A percentile compares a stretch with the other conserved stretches of the same genome.
These are phyloP conservation scores for Trypanosoma vivax DNA, from an alignment of 208 protist genomes.

Conservation along the genomic window DNA sequence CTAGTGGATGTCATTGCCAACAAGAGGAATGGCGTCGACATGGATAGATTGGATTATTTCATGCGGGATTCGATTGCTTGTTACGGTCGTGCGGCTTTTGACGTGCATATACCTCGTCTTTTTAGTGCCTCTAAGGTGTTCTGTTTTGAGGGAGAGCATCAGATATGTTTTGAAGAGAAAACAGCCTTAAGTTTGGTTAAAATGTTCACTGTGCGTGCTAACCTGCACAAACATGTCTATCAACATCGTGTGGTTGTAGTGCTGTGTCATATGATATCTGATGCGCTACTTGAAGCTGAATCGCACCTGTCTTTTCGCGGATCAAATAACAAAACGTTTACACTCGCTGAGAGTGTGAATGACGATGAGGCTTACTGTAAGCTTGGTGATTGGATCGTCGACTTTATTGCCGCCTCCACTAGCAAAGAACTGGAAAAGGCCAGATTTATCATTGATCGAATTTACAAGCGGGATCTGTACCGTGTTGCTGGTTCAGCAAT, in stretches of 20 bases:
- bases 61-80: conserved; percentile 50
- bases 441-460: conserved; percentile 50
- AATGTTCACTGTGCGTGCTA: conserved; percentile 78
- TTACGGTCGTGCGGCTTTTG: conserved; percentile 27
- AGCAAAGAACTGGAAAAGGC: conserved; percentile 36
- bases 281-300: conserved; percentile 54
- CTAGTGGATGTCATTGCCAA: conserved; percentile 44
- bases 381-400: conserved; percentile 38
- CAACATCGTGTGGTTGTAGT: conserved; percentile 67
- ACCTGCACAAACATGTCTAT: conserved; percentile 83
- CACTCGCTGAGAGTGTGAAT: conserved; percentile 26
- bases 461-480: conserved; percentile 74
- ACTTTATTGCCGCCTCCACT: conserved; percentile 40
- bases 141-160: conserved; percentile 27
- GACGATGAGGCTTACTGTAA: conserved; percentile 28
- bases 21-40: conserved; percentile 79
- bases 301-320: conserved; percentile 22
- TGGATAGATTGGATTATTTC: conserved; percentile 93
- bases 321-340: conserved; percentile 6
- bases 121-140: conserved; percentile 39
- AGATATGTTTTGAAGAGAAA: conserved; percentile 83
- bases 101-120: conserved; percentile 39
- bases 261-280: conserved; percentile 68
- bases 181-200: conserved; percentile 75
- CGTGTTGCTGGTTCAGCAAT: conserved; percentile 33